A percentile compares a stretch with the other conserved stretches of the same genome.
phyloP scores from a whole-genome alignment of 148 eudicot genomes.

The Fallopia convolvulus region DNA sequence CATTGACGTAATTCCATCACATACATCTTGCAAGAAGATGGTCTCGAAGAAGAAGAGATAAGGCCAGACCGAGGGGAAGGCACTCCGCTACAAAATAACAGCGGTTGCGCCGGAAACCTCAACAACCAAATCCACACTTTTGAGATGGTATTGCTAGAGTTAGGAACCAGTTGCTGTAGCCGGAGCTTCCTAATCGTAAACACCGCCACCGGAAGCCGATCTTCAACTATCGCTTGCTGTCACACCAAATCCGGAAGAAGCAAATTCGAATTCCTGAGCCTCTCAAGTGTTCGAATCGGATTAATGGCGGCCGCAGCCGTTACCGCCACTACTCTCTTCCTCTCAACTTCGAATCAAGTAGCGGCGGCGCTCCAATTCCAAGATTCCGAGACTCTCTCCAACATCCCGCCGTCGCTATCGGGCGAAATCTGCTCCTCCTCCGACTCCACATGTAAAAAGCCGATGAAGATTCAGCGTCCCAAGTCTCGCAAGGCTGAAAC shows the following conservation, averaged over 20 bases:
- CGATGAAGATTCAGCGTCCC: constrained; percentile 60
- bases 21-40: neutral
- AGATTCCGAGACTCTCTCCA: constrained; percentile 48
- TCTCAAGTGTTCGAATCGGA: constrained; percentile 8
- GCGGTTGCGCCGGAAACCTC: neutral
- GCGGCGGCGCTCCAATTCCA: constrained; percentile 13
- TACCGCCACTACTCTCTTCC: neutral
- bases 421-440: constrained; percentile 22
- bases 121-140: neutral
- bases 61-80: neutral
- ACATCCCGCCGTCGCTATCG: constrained; percentile 59
- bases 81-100: neutral
- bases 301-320: constrained; percentile 29
- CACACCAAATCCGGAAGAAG: neutral
- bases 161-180: neutral
- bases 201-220: neutral
- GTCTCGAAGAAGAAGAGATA: neutral
- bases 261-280: neutral
- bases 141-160: neutral
- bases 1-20: neutral
- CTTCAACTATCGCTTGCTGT: neutral
- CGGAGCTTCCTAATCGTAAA: neutral
- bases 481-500: constrained; percentile 76
- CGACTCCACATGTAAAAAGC: constrained; percentile 38
- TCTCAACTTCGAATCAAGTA: constrained; percentile 15